Evolutionary conservation across 2,329 filamentous ascomycete species (phyloP), one percentile per base, ranked within the genome.

Genomic region (Fusarium sp.): DNA sequence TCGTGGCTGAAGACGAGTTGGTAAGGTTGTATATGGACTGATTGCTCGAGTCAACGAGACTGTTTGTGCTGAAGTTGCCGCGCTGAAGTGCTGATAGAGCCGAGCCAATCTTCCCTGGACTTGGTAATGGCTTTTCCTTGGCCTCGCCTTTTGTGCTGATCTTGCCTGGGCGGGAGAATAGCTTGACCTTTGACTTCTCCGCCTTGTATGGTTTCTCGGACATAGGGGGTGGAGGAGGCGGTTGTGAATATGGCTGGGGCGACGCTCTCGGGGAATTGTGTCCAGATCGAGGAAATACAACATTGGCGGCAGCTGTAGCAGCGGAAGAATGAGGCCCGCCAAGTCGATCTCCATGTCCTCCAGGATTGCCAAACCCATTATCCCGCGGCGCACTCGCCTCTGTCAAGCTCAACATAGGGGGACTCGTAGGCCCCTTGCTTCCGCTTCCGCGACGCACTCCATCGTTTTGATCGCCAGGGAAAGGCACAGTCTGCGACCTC

Each of bases 121-220:
- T 95, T 3, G 92, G 92, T 30, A 93, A 80, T 4, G 91, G 88
- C 73, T 92, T 91, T 24, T 91, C 86, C 77, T 90, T 91, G 12
- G 86, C 74, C 15, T 94, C 91, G 39, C 90, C 88, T 79, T 92
- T 94, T 64, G 91, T 90, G 56, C 89, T 88, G 75, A 94, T 93
- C 82, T 92, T 94, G 78, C 92, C 92, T 1, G 92, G 92, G 56
- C 93, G 89, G 12, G 91, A 93, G 79, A 95, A 95, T 33, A 95
- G 86, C 84, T 95, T 95, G 80, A 93, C 92, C 82, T 94, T 95
- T 69, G 91, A 90, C 68, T 93, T 93, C 76, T 93, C 91, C 33
- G 88, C 85, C 75, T 89, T 89, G 36, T 80, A 77, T 28, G 87
- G 86, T 80, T 92, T 91, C 73, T 92, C 91, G 6, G 85, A 82